phyloP scores from a whole-genome alignment of 2,329 filamentous ascomycete genomes.

The Aspergillus pseudotamarii region DNA sequence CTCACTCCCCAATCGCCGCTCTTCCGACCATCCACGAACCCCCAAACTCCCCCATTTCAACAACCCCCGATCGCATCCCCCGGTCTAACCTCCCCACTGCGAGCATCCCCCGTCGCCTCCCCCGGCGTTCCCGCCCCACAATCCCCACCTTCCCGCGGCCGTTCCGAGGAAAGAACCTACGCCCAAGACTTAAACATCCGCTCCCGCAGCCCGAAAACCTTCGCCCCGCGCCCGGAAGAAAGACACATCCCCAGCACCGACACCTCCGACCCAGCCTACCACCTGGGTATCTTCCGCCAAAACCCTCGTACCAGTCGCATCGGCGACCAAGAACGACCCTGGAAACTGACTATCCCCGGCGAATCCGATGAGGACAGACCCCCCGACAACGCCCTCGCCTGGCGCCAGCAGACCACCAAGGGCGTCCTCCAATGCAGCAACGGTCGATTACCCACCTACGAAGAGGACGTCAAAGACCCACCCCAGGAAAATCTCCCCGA shows the following conservation, averaged over 20 bases:
- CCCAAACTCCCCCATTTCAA: constrained; percentile 3
- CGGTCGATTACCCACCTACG: constrained; percentile 17
- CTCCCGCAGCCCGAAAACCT: constrained; percentile 38
- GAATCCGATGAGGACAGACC: constrained; percentile 11
- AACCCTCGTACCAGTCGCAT: constrained; percentile 35
- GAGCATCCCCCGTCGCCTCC: constrained; percentile 4
- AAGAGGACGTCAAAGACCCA: constrained; percentile 18
- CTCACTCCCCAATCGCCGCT: constrained; percentile 16
- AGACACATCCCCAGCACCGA: constrained; percentile 24
- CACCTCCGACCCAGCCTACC: constrained; percentile 27
- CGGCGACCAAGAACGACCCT: constrained; percentile 42
- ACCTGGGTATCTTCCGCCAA: constrained; percentile 37
- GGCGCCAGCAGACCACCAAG: constrained; percentile 14
- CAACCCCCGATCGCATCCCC: constrained; percentile 1
- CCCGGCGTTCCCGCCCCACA: constrained; percentile 13
- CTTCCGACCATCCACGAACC: constrained; percentile 7
- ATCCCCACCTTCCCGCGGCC: constrained; percentile 21
- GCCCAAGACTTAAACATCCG: constrained; percentile 39
- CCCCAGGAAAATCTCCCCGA: background rate
- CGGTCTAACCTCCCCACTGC: background rate
- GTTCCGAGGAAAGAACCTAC: constrained; percentile 25
- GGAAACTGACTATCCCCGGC: constrained; percentile 38
- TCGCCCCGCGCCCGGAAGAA: constrained; percentile 29
- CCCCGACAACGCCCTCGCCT: background rate
- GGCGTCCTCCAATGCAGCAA: constrained; percentile 7